Evolutionary conservation across 768 basidiomycete species (phyloP).

Genomic region (Kwoniella sp.): DNA sequence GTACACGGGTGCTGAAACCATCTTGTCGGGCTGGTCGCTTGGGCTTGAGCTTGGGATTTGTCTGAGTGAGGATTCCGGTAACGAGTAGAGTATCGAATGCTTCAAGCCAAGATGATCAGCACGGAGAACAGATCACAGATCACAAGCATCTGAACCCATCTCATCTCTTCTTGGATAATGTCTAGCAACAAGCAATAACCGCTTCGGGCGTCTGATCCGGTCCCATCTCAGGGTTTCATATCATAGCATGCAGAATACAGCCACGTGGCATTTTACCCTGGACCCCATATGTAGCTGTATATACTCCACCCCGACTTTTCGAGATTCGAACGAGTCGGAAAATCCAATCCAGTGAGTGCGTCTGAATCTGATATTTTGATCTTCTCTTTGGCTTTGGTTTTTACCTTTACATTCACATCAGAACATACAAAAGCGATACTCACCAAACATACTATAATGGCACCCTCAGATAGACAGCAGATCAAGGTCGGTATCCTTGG

Average conservation of each 20-base stretch:
- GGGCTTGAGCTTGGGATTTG: too few relatives aligned
- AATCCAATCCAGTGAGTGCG: not conserved
- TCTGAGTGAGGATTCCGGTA: too few relatives aligned
- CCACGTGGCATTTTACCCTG: conserved; percentile 8
- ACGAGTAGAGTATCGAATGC: too few relatives aligned
- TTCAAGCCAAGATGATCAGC: not conserved
- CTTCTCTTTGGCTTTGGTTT: not conserved
- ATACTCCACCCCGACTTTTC: too few relatives aligned
- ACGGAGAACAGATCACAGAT: too few relatives aligned
- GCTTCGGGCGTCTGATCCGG: conserved; percentile 15
- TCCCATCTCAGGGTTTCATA: not conserved
- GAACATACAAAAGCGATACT: conserved; percentile 3
- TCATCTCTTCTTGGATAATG: not conserved
- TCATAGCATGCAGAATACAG: too few relatives aligned
- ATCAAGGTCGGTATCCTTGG: conserved; percentile 59
- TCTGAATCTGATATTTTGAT: too few relatives aligned
- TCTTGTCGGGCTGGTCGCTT: conserved; percentile 19
- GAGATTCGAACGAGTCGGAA: not conserved
- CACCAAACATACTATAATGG: not conserved
- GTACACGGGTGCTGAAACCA: conserved; percentile 41
- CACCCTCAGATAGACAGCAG: conserved; percentile 40
- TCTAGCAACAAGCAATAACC: too few relatives aligned
- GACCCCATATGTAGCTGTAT: too few relatives aligned
- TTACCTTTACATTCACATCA: not conserved
- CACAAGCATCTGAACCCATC: not conserved